A percentile compares a stretch with the other conserved stretches of the same genome.
Evolutionary conservation across 2,329 filamentous ascomycete genomes (phyloP).

Genomic region (Rhynchosporium agropyri): DNA sequence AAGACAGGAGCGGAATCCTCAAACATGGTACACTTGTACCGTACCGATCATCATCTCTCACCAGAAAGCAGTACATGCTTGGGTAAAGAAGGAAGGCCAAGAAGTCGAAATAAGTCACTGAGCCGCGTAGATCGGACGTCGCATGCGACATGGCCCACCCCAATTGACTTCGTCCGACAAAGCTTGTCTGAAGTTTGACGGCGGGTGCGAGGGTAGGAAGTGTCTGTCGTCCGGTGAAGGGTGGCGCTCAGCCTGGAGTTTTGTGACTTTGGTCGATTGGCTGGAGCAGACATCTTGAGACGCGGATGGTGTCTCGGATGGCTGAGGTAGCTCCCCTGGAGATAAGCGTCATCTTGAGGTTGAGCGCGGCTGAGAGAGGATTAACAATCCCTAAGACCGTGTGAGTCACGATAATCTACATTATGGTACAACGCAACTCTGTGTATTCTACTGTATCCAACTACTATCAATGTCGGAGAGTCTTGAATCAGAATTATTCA

Average conservation of each 20-base stretch:
- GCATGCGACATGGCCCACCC: background rate
- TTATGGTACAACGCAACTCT: background rate
- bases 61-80: background rate
- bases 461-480: too few species aligned
- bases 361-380: background rate
- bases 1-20: background rate
- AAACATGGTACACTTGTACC: background rate
- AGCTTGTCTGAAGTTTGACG: conserved; percentile 13
- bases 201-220: background rate
- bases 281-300: background rate
- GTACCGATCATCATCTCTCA: background rate
- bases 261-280: background rate
- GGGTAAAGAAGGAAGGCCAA: background rate
- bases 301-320: background rate
- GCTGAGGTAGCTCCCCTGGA: background rate
- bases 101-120: background rate
- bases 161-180: conserved; percentile 2
- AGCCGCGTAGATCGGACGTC: conserved; percentile 6
- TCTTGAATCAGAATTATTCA: too few species aligned
- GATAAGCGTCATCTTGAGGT: background rate
- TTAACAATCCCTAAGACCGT: background rate
- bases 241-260: background rate
- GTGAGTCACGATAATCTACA: background rate
- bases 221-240: background rate
- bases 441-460: too few species aligned